Evolutionary conservation across 2,329 filamentous ascomycete genomes (phyloP), one percentile per base, ranked within the genome.

Genomic region (Trichoderma atrobrunneum): DNA sequence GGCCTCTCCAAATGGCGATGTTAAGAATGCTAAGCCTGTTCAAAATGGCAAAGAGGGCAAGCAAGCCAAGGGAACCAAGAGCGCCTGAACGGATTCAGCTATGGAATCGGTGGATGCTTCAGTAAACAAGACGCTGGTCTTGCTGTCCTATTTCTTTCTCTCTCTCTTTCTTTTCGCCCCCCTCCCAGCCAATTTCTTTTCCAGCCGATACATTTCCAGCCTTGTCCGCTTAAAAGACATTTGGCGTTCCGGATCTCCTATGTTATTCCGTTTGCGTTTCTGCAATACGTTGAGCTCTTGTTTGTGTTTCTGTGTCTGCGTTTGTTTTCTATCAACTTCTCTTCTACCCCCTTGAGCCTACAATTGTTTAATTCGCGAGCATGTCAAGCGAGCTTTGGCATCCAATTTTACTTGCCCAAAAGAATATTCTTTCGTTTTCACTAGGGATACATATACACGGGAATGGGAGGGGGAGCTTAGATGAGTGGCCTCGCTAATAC

Each of bases 361-460:
- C 36, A 26, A 32, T 12, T 69, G 21, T 51, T 61, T 69, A 69
- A 61, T 61, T 21, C n/a, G 56, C 11, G 39, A 61, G 39, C 39
- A 48, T 51, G 36, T 69, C 54, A 48, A 69, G 56, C 36, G 56
- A 61, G 28, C 36, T 69, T 69, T 69, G 66, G 43, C 57, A 69
- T 59, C 21, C 7, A 10, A 10, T 12, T 24, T 16, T 39, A 11
- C 18, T 18, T 18, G 14, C 24, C 12, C 28, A 5, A 10, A 56
- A 66, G 48, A 66, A 30, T n/a, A 57, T 24, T 67, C 51, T 54
- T 11, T 18, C 51, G 11, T 67, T 26, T 36, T 30, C 24, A 34
- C 12, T 57, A 57, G 43, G 48, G 63, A 66, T 67, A 43, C 34
- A 59, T 24, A 67, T 39, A 59, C 57, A 67, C 21, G 21, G 26